Evolutionary conservation across 441 rosid species (phyloP).

Genomic region (Sinapis alba): DNA sequence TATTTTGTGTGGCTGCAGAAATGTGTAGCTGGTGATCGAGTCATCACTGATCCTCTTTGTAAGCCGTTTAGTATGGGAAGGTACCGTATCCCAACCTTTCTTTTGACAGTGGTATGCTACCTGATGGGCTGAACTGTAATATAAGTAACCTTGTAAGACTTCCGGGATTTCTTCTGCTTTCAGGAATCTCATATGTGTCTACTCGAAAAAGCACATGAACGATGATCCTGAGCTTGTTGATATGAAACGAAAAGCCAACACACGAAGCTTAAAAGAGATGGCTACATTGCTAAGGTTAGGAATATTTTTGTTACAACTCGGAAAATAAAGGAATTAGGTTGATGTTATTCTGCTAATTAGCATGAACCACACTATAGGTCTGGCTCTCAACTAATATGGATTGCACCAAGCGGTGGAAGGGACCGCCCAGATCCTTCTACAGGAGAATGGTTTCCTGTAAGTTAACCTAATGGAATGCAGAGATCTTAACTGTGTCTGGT

Average conservation of each 20-base stretch:
- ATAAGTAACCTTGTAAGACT: constrained; percentile 19
- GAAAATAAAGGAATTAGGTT: neutral
- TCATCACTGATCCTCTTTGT: constrained; percentile 94
- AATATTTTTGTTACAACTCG: neutral
- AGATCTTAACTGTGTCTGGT: constrained; percentile 5
- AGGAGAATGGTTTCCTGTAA: constrained; percentile 87
- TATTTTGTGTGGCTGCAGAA: constrained; percentile 52
- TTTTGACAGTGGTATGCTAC: constrained; percentile 37
- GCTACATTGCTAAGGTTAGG: constrained; percentile 75
- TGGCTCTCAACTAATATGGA: constrained; percentile 87
- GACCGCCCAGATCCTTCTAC: constrained; percentile 91
- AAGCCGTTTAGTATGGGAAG: constrained; percentile 99
- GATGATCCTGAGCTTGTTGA: constrained; percentile 91
- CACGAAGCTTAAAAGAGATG: constrained; percentile 95
- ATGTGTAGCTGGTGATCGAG: constrained; percentile 97
- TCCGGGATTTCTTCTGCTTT: constrained; percentile 21
- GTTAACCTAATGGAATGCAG: constrained; percentile 37
- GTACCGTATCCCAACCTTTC: constrained; percentile 44
- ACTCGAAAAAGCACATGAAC: constrained; percentile 92
- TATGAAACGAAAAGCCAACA: constrained; percentile 88
- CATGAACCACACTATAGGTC: constrained; percentile 50
- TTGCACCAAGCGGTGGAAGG: constrained; percentile 98
- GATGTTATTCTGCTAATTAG: constrained; percentile 19
- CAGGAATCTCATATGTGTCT: constrained; percentile 96
- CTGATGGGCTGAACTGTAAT: constrained; percentile 28